Evolutionary conservation across 768 basidiomycete species (phyloP).

Genomic region (Mycena alexandri): DNA sequence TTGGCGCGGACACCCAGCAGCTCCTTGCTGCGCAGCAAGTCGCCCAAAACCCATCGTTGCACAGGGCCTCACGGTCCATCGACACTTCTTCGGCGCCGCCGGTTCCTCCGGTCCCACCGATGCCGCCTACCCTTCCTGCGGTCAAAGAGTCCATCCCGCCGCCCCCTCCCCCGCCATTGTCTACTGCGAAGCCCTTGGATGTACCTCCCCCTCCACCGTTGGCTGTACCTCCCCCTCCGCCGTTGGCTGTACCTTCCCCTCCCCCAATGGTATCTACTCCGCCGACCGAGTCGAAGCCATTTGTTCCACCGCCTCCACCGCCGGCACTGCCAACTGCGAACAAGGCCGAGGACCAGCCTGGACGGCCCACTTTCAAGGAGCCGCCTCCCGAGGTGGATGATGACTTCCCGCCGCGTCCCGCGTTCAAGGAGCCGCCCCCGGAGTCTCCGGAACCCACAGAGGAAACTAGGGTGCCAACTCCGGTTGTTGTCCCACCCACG

Average conservation of each 20-base stretch:
- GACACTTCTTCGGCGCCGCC: constrained; percentile 41
- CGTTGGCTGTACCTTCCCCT: constrained; percentile 33
- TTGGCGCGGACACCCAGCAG: constrained; percentile 77
- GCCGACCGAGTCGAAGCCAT: constrained; percentile 32
- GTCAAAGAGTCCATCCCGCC: constrained; percentile 32
- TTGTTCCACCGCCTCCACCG: constrained; percentile 48
- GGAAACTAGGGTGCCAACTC: constrained; percentile 47
- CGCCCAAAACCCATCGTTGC: constrained; percentile 64
- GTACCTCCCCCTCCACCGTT: constrained; percentile 39
- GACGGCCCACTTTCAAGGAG: constrained; percentile 55
- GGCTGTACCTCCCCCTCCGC: constrained; percentile 40
- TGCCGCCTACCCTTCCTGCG: constrained; percentile 41
- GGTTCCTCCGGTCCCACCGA: constrained; percentile 36
- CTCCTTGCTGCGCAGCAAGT: constrained; percentile 78
- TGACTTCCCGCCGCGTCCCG: constrained; percentile 53
- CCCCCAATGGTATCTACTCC: constrained; percentile 36
- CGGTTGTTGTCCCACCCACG: constrained; percentile 65
- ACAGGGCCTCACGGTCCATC: constrained; percentile 50
- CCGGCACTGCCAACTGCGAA: constrained; percentile 36
- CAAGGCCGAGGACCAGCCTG: constrained; percentile 48
- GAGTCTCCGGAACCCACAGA: constrained; percentile 35
- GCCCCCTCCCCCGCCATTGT: constrained; percentile 45
- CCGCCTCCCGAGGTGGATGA: constrained; percentile 48
- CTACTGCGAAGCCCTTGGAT: constrained; percentile 31
- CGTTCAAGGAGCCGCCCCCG: constrained; percentile 53